Base-by-base conservation (phyloP, 2,329 filamentous ascomycete genomes). In the Hyphodiscus sp. region DNA sequence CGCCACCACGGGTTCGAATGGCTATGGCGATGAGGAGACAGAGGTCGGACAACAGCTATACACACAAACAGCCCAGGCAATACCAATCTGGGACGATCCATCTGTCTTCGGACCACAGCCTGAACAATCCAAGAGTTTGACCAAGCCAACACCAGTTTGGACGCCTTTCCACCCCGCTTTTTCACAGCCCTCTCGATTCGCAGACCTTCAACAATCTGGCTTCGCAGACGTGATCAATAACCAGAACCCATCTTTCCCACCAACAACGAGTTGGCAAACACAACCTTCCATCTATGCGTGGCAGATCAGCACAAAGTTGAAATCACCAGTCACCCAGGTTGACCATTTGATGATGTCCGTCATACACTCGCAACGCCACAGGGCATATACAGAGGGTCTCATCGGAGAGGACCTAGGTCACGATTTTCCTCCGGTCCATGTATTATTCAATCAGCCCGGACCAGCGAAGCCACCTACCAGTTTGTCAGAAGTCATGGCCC, bases 261-360 rank as follows among this genome's bases (percentile, higher is more conserved):
- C 42, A 19, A 48, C 54, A 33, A 61, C 58, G 29, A 59, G 58
- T 50, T 66, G 63, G 64, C 64, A 67, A 56, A 47, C 52, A n/a
- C 64, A 66, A 45, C 65, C 65, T 8, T 65, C 63, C 15, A 54
- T 61, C 38, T 65, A 63, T 43, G 61, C 63, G 3, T 66, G 65
- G 64, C 64, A 67, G 47, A 62, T 66, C 8, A 62, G 58, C 6
- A 66, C 65, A 2, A 67, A 66, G 50, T 52, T 67, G 19, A 66
- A 65, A 50, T 45, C 63, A 26, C 64, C 65, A 3, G 50, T 57
- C 26, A 66, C 63, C 2, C 55, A 60, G 20, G 51, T 66, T 6
- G 64, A 67, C 41, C 61, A 65, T 29, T 53, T 67, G 16, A 63
- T 67, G 59, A 52, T 66, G 29, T 53, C 55, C 20, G 61, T 64